Conservation (phyloP, 2,329 filamentous ascomycete species). For the Botrytis paeoniae region DNA sequence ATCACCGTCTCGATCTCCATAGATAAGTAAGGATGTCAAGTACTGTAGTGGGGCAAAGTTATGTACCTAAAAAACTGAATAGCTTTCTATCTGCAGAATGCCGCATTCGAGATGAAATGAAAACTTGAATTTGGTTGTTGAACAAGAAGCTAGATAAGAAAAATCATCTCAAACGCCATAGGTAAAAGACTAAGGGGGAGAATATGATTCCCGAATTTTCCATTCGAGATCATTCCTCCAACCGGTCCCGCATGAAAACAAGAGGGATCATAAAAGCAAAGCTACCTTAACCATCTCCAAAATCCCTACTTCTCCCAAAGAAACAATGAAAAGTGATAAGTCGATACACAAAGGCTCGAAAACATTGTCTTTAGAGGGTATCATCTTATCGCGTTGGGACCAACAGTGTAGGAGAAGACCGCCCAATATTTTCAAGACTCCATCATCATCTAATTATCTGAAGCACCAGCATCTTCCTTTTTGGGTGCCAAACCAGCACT, state of each 20-base stretch:
- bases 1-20: background rate
- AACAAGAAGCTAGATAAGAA: background rate
- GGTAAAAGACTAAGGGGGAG: background rate
- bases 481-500: constrained; percentile 54
- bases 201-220: background rate
- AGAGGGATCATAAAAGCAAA: constrained; percentile 12
- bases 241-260: constrained; percentile 1
- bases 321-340: constrained; percentile 24
- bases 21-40: background rate
- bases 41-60: background rate
- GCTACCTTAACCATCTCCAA: constrained; percentile 16
- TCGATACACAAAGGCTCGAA: constrained; percentile 34
- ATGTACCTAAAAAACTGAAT: background rate
- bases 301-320: constrained; percentile 9
- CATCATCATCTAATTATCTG: constrained; percentile 33
- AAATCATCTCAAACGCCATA: constrained; percentile 9
- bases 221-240: constrained; percentile 6
- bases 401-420: constrained; percentile 29
- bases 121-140: background rate
- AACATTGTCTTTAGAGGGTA: constrained; percentile 34
- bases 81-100: background rate
- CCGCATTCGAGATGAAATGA: background rate
- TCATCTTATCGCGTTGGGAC: constrained; percentile 33
- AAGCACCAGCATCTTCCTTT: constrained; percentile 41
- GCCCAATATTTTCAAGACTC: constrained; percentile 30